Conservation (phyloP, 176 grass and related monocot genomes). For the Otatea glauca region DNA sequence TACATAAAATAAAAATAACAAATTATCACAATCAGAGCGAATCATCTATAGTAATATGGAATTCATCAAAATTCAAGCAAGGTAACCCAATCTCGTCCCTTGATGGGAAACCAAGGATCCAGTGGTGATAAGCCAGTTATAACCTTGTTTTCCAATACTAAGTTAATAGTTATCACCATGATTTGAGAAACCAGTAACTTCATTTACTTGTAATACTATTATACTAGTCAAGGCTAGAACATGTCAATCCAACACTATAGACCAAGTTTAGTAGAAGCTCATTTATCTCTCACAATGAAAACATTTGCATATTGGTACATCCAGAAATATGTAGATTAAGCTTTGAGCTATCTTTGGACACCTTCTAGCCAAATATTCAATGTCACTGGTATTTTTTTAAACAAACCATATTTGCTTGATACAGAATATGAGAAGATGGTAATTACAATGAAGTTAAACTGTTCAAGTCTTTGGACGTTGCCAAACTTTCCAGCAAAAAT, state of each 20-base stretch:
- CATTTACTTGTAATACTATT: constrained; percentile 15
- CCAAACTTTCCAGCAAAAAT: neutral
- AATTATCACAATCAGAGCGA: constrained; percentile 10
- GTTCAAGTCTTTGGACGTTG: neutral
- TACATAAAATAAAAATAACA: neutral
- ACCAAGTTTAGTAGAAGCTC: constrained; percentile 12
- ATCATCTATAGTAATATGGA: neutral
- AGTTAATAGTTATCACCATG: constrained; percentile 14
- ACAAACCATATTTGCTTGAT: neutral
- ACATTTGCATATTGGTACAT: neutral
- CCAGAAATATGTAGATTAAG: neutral
- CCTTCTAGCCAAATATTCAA: neutral
- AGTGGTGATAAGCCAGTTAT: constrained; percentile 5
- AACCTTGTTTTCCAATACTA: constrained; percentile 7
- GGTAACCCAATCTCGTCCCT: neutral
- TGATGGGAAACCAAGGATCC: neutral
- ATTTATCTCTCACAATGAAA: constrained; percentile 24
- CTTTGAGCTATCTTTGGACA: neutral
- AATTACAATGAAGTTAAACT: neutral
- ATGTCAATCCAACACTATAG: neutral
- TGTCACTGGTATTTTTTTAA: constrained; percentile 10
- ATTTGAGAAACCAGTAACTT: constrained; percentile 15
- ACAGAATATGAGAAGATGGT: neutral
- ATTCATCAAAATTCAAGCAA: neutral
- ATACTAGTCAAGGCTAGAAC: constrained; percentile 1